phyloP scores from a whole-genome alignment of 2,329 filamentous ascomycete genomes.

The Colletotrichum limetticola region DNA sequence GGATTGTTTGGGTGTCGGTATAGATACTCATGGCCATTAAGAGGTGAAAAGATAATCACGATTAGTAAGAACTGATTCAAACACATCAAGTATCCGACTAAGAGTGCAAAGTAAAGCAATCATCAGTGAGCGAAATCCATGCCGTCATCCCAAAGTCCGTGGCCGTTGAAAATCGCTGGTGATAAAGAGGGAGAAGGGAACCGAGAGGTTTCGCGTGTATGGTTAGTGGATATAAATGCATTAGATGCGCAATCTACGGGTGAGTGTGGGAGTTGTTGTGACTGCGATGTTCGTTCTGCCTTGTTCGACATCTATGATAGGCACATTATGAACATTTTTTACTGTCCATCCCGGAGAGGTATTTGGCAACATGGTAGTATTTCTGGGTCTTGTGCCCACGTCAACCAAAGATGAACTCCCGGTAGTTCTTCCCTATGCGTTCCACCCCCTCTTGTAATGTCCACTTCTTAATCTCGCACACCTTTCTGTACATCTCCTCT shows the following conservation, averaged over 20 bases:
- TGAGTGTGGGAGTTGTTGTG: no score
- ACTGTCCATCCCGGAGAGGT: not conserved
- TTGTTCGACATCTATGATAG: no score
- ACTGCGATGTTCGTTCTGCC: no score
- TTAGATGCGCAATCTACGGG: no score
- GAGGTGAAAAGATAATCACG: not conserved
- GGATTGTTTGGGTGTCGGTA: not conserved
- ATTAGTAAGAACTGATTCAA: not conserved
- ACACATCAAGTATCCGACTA: no score
- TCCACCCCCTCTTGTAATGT: conserved; percentile 74
- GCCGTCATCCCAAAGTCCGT: no score
- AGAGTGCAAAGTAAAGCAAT: no score
- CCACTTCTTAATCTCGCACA: conserved; percentile 87
- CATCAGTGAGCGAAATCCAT: no score
- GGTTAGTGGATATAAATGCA: no score
- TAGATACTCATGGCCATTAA: not conserved
- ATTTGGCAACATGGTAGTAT: not conserved
- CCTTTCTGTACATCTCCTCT: conserved; percentile 78
- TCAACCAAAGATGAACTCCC: conserved; percentile 76
- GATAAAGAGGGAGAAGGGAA: no score
- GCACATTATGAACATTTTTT: not conserved
- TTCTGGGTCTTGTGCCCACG: conserved; percentile 20
- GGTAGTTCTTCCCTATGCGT: conserved; percentile 79
- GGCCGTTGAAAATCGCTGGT: no score
- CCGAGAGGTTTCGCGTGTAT: no score